Base-by-base conservation (phyloP, 306 rosid genomes). In the Castanea crenata region DNA sequence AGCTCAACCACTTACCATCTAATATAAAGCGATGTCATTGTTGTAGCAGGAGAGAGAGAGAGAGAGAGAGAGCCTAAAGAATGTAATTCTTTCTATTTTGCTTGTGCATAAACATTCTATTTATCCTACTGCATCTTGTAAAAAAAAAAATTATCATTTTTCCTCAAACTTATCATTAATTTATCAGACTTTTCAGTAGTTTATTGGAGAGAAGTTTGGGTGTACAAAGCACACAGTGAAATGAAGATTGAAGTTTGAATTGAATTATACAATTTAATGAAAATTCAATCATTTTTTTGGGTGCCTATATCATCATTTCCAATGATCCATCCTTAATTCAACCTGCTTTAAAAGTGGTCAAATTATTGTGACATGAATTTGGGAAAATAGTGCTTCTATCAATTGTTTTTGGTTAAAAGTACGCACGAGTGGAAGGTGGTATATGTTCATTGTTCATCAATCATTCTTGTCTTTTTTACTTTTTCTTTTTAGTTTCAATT, bases 21-120 rank as follows among this genome's bases (percentile, higher is more conserved):
- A 7, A 7, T 18, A 35, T 10, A 7, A 18, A 11, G 23, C 19
- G 20, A 14, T 29, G 16, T 63, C 38, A 29, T 15, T 63, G 32
- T 63, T 63, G 69, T 29, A 6, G 6, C 12, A 15, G 38, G 20
- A 29, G 18, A n/a, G 16, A 61, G 54, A 6, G 49, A 20, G 65
- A 35, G 14, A 1, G 23, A 34, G 14, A 70, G 23, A 46, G 25
- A 31, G n/a, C 14, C 46, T 21, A 6, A 34, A 69, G 11, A 46
- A 4, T 80, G 55, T 32, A 15, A 63, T 29, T 63, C 65, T 65
- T 69, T 76, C 69, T 70, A 54, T 57, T 49, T 58, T 78, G 68
- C 76, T 71, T 78, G 68, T 76, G 51, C 76, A 69, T 38, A 29
- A 65, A 19, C 25, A 16, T 76, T 68, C 62, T 71, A 9, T 31